These are phyloP conservation scores for Aspergillus steynii DNA, from an alignment of 495 filamentous ascomycete species.

Conservation along the genomic window DNA sequence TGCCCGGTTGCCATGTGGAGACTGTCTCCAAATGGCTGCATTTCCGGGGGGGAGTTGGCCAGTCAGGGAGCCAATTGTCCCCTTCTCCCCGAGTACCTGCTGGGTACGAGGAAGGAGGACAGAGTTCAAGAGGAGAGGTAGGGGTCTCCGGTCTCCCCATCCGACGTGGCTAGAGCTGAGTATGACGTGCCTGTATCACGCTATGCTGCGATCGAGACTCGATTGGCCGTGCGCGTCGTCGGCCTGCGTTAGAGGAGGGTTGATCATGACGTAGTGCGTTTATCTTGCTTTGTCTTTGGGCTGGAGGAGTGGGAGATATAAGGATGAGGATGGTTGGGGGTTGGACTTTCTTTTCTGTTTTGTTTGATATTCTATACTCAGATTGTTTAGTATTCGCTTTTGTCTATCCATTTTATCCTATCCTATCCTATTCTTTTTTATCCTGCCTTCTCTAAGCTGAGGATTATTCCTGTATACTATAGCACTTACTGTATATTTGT, in stretches of 20 bases:
- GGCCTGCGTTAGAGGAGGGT: not conserved
- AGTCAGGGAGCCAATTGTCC: too few species aligned
- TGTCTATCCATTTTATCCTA: not conserved
- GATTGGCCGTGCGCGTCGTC: too few species aligned
- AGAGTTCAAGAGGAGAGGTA: too few species aligned
- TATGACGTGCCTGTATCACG: not conserved
- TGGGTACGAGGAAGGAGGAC: too few species aligned
- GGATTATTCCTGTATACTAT: too few species aligned
- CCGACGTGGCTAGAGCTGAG: not conserved
- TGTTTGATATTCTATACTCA: not conserved
- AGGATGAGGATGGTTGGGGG: not conserved
- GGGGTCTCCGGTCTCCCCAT: not conserved
- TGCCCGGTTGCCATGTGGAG: too few species aligned
- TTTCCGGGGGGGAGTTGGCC: too few species aligned
- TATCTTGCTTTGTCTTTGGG: not conserved
- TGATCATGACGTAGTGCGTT: not conserved
- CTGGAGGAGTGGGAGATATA: not conserved
- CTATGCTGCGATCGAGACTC: not conserved
- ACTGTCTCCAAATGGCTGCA: not conserved
- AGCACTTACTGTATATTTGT: too few species aligned
- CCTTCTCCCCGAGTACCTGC: too few species aligned
- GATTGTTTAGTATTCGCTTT: not conserved
- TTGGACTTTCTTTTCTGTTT: not conserved
- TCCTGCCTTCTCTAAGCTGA: too few species aligned
- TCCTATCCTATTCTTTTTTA: not conserved